These are phyloP conservation scores for Theobroma cacao DNA, from an alignment of 345 rosid species.

Conservation along the genomic window DNA sequence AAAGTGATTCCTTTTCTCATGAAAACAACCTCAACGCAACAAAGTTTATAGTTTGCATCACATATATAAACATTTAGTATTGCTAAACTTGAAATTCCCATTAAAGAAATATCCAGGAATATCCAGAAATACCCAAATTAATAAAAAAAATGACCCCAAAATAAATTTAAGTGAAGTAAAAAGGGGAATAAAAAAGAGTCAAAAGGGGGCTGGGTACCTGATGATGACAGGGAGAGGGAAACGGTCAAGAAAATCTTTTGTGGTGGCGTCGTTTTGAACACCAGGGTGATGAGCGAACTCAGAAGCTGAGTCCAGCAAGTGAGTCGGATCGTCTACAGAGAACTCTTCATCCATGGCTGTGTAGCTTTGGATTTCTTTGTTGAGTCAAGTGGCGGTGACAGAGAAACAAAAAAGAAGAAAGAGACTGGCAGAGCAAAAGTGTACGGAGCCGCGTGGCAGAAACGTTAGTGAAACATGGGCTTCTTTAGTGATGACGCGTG, in stretches of 20 bases:
- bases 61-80: neutral
- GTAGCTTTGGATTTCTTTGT: neutral
- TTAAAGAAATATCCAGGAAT: neutral
- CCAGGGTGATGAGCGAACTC: slow-evolving; percentile 78
- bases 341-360: slow-evolving; percentile 35
- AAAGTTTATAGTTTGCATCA: neutral
- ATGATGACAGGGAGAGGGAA: slow-evolving; percentile 77
- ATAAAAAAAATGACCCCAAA: neutral
- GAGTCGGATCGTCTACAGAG: slow-evolving; percentile 55
- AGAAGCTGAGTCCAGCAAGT: slow-evolving; percentile 65
- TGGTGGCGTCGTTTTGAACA: slow-evolving; percentile 60
- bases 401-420: neutral
- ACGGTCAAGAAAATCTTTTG: slow-evolving; percentile 66
- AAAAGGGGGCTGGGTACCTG: slow-evolving; percentile 31
- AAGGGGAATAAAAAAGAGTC: slow-evolving; percentile 1
- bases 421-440: neutral
- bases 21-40: neutral
- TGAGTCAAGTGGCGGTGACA: neutral
- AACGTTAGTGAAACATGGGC: neutral
- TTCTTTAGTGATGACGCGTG: neutral
- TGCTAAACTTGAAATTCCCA: neutral
- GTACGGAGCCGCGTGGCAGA: neutral
- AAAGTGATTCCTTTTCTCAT: neutral
- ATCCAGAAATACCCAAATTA: neutral
- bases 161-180: neutral